phyloP scores from a whole-genome alignment of 1,284 basidiomycete species.

The Erythrobasidium hasegawianum region DNA sequence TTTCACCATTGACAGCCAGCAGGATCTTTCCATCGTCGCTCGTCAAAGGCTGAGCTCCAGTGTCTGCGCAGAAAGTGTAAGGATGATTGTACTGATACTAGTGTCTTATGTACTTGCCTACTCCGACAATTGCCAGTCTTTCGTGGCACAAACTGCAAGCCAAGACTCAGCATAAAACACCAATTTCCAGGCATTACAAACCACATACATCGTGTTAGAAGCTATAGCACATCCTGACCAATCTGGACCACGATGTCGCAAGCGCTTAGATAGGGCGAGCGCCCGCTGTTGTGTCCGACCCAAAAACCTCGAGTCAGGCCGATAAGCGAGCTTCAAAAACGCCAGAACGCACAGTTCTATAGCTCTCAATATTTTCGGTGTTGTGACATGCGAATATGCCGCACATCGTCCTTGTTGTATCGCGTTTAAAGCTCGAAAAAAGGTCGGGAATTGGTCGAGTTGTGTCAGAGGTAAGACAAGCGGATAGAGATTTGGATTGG shows the following conservation, averaged over 20 bases:
- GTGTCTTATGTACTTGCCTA: slow-evolving; percentile 62
- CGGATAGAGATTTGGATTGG: neutral
- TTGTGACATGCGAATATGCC: slow-evolving; percentile 77
- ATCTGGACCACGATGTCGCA: slow-evolving; percentile 58
- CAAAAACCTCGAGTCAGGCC: slow-evolving; percentile 73
- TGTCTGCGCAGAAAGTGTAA: slow-evolving; percentile 59
- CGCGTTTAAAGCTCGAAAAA: neutral
- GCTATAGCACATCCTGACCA: slow-evolving; percentile 92
- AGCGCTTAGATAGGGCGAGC: slow-evolving; percentile 58
- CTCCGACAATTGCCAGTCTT: slow-evolving; percentile 88
- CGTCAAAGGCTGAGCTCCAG: slow-evolving; percentile 91
- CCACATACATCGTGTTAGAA: slow-evolving; percentile 60
- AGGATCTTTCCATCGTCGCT: slow-evolving; percentile 80
- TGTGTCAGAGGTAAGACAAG: neutral
- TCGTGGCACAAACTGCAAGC: slow-evolving; percentile 49
- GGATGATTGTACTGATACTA: neutral
- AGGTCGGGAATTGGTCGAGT: neutral
- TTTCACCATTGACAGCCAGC: slow-evolving; percentile 97
- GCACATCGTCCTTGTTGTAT: slow-evolving; percentile 62
- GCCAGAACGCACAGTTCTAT: slow-evolving; percentile 56
- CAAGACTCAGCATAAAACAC: neutral
- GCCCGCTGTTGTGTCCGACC: slow-evolving; percentile 55
- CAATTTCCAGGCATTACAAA: too few relatives aligned
- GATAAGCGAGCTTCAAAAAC: slow-evolving; percentile 61
- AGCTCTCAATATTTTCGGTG: slow-evolving; percentile 64